These are phyloP conservation scores for Irpex lacteus DNA, from an alignment of 1,284 basidiomycete genomes.

Conservation along the genomic window DNA sequence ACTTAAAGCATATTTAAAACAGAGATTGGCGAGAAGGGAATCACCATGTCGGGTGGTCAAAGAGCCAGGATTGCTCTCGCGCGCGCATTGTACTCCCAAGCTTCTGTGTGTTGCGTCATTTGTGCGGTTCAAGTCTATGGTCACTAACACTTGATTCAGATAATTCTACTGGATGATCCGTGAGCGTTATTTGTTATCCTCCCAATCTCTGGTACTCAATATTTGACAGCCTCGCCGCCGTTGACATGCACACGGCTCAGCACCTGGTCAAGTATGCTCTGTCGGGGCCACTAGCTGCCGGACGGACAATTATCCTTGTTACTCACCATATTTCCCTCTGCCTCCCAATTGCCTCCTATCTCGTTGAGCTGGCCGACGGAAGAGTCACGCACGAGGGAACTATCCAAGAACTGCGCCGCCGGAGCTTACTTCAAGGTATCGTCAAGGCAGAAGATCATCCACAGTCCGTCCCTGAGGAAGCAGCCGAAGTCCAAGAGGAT, in stretches of 20 bases:
- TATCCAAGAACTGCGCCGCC: conserved; percentile 51
- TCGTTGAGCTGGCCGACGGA: conserved; percentile 67
- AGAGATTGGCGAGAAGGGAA: conserved; percentile 82
- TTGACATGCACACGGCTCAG: conserved; percentile 86
- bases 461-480: conserved; percentile 18
- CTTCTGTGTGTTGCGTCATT: conserved; percentile 38
- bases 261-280: conserved; percentile 68
- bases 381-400: conserved; percentile 55
- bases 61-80: conserved; percentile 74
- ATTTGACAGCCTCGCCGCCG: conserved; percentile 67
- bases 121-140: neutral
- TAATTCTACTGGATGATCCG: conserved; percentile 85
- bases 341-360: conserved; percentile 58
- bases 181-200: conserved; percentile 34
- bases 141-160: conserved; percentile 37
- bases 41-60: conserved; percentile 78
- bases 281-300: conserved; percentile 56
- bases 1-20: conserved; percentile 4
- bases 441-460: conserved; percentile 43
- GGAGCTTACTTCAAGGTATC: conserved; percentile 50
- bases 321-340: conserved; percentile 84
- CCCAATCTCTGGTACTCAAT: neutral
- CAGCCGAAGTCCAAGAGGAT: conserved; percentile 20
- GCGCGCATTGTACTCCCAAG: conserved; percentile 62
- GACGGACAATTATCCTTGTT: conserved; percentile 78